Evolutionary conservation across 2,329 filamentous ascomycete species (phyloP).

Genomic region (Fusarium sp.): DNA sequence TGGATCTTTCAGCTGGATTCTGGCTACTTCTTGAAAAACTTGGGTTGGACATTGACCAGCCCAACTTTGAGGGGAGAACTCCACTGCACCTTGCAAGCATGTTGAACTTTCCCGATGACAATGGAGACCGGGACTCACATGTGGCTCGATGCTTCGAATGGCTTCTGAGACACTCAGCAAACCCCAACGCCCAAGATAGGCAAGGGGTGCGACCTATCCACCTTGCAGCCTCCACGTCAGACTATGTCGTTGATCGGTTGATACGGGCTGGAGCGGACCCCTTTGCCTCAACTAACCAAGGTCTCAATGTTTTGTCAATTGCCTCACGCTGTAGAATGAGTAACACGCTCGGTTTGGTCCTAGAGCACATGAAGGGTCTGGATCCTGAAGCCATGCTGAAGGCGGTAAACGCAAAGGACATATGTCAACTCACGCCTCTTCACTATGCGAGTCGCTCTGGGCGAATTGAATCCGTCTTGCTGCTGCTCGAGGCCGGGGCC

Average conservation of each 20-base stretch:
- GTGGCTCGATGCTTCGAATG: constrained; percentile 4
- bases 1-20: background rate
- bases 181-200: constrained; percentile 6
- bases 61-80: constrained; percentile 19
- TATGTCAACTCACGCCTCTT: constrained; percentile 22
- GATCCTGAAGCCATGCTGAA: background rate
- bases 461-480: constrained; percentile 15
- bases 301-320: constrained; percentile 31
- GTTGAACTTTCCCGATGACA: background rate
- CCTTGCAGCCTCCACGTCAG: constrained; percentile 24
- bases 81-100: constrained; percentile 26
- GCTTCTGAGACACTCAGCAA: background rate
- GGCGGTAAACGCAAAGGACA: constrained; percentile 22
- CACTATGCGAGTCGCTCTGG: constrained; percentile 33
- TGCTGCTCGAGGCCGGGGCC: constrained; percentile 27
- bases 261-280: constrained; percentile 23
- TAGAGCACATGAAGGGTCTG: constrained; percentile 18
- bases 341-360: constrained; percentile 20
- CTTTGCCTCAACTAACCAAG: constrained; percentile 20
- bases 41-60: constrained; percentile 14
- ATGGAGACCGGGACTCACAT: background rate
- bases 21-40: constrained; percentile 1
- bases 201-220: constrained; percentile 28
- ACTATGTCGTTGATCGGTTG: constrained; percentile 12
- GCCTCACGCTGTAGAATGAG: constrained; percentile 25